Base-by-base conservation (phyloP, 2,329 filamentous ascomycete genomes). In the Madurella fahalii region DNA sequence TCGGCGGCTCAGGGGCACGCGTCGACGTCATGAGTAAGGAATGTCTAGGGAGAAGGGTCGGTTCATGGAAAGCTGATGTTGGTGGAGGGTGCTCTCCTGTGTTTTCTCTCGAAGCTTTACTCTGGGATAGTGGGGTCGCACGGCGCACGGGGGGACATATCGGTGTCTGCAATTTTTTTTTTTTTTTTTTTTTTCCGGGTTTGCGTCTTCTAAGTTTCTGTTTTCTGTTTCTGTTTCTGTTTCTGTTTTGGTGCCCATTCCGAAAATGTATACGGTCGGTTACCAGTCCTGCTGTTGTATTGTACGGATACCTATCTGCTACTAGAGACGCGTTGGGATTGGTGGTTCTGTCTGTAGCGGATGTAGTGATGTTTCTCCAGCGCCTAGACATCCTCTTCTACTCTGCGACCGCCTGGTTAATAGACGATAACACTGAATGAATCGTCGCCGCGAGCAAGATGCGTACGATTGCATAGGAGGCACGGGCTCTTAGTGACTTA, bases 1-100 rank as follows among this genome's bases (percentile, higher is more conserved):
- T 77, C 79, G 2, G 67, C 72, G 37, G 53, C 51, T 9, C 58
- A 50, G 39, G 52, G 52, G 12, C 58, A 56, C 42, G 53, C 50
- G 8, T 44, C 54, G 37, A 13, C 56, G 12, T 57, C 58, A 56
- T 61, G 56, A 59, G 32, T 13, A n/a, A n/a, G 25, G 31, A 18
- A n/a, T 9, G 32, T 40, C 13, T 8, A 12, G 12, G 18, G 37
- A n/a, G 34, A 12, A 31, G 15, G 20, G 17, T 17, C 15, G 37
- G n/a, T 25, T 7, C 15, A 43, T 17, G 20, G 43, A 17, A 32
- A n/a, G 39, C 43, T 48, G 41, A 18, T 43, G 50, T 20, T 43
- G 42, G 34, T 42, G 30, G 50, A 37, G 18, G 40, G 46, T 45
- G 43, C 30, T 51, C 41, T 37, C 12, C 18, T 53, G n/a, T 54